Percentiles rank a stretch among this genome's conserved stretches.
These are phyloP conservation scores for Starmerella bombi DNA, from an alignment of 805 yeast species.

Conservation along the genomic window DNA sequence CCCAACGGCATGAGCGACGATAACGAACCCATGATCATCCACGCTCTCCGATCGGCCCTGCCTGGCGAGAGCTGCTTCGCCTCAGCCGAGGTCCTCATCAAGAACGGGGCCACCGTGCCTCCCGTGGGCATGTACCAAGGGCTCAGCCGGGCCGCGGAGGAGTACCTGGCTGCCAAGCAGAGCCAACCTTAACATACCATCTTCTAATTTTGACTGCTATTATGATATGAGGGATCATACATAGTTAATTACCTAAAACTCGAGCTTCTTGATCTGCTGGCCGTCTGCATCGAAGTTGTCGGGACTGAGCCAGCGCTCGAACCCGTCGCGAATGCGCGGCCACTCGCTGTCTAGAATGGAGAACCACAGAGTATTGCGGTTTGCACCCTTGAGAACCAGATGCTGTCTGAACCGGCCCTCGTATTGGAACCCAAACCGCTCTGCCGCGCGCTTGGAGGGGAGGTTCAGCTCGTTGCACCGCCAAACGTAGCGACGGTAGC, in stretches of 20 bases:
- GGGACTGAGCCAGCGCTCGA: background rate
- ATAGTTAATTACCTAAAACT: background rate
- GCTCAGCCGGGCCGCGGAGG: conserved; percentile 11
- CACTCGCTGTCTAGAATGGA: background rate
- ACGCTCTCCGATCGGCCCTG: conserved; percentile 25
- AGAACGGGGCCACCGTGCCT: conserved; percentile 29
- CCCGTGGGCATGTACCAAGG: conserved; percentile 8
- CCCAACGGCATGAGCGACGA: conserved; percentile 25
- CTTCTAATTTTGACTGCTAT: too few species aligned
- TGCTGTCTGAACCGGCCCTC: background rate
- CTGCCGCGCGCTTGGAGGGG: background rate
- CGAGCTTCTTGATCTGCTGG: background rate
- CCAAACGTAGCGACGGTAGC: background rate
- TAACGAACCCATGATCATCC: conserved; percentile 25
- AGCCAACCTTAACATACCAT: background rate
- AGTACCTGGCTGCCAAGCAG: conserved; percentile 9
- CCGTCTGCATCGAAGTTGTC: background rate
- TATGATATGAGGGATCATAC: too few species aligned
- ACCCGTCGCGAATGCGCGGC: background rate
- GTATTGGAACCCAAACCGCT: background rate
- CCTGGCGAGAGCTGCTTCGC: conserved; percentile 25
- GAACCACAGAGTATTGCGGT: background rate
- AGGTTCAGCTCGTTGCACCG: background rate
- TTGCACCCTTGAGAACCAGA: background rate
- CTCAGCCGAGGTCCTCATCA: conserved; percentile 29